A percentile compares a stretch with the other conserved stretches of the same genome.
These are phyloP conservation scores for Sclerotinia subarctica DNA, from an alignment of 2,329 filamentous ascomycete species.

Conservation along the genomic window DNA sequence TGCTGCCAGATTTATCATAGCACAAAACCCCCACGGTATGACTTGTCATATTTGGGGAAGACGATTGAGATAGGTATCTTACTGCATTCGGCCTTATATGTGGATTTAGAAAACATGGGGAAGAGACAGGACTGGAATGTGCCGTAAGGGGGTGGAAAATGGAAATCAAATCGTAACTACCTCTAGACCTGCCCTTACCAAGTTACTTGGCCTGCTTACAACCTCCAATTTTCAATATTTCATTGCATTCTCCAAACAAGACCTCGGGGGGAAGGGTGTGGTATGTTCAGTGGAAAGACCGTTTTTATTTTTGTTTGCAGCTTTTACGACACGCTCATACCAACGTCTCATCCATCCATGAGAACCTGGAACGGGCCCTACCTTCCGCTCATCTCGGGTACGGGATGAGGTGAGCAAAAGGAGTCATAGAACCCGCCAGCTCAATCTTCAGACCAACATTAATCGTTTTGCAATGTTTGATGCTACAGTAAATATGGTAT, in stretches of 20 bases:
- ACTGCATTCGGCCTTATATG: slow-evolving; percentile 4
- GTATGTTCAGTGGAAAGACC: neutral
- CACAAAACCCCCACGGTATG: slow-evolving; percentile 17
- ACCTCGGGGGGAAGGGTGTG: neutral
- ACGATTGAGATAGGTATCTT: slow-evolving; percentile 6
- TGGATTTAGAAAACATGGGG: slow-evolving; percentile 14
- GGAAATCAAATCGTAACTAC: neutral
- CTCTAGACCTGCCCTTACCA: slow-evolving; percentile 4
- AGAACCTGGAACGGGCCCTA: slow-evolving; percentile 22
- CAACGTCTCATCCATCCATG: slow-evolving; percentile 17
- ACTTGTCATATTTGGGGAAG: slow-evolving; percentile 10
- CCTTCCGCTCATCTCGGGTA: slow-evolving; percentile 22
- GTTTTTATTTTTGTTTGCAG: slow-evolving; percentile 17
- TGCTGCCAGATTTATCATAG: slow-evolving; percentile 10
- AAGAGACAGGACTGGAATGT: slow-evolving; percentile 14
- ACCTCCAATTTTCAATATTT: neutral
- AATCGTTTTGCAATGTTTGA: neutral
- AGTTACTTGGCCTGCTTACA: slow-evolving; percentile 11
- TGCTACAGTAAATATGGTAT: neutral
- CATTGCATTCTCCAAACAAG: neutral
- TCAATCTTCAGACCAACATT: slow-evolving; percentile 3
- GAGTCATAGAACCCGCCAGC: slow-evolving; percentile 8
- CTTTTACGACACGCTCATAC: neutral
- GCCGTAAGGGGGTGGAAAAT: neutral
- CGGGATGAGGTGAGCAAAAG: slow-evolving; percentile 21